Base-by-base conservation (phyloP, 2,329 filamentous ascomycete genomes). In the Parastagonospora nodorum region DNA sequence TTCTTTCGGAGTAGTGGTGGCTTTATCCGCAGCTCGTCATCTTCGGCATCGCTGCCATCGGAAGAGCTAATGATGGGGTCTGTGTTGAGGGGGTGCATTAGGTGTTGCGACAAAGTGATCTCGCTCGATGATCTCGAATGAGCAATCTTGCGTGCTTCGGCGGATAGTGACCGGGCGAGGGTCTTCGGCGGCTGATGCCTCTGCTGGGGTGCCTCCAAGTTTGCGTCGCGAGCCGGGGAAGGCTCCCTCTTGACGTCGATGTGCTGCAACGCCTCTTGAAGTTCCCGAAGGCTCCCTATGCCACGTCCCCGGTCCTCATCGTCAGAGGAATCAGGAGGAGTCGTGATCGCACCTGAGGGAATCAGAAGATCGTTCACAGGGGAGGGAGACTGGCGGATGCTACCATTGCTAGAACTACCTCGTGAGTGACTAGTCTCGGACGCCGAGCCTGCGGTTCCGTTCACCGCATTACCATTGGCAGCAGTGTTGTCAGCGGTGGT, bases 1-100 rank as follows among this genome's bases (percentile, higher is more conserved):
- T 99, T 99, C 80, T 99, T 99, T 66, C 94, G 87, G 9, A 99
- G 87, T 86, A 97, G 95, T 46, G 87, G 86, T n/a, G 92, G 92
- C 76, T 94, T 95, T 64, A 78, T 80, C 57, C 69, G 74, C 53
- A 82, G 64, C 48, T 78, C 87, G 77, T 73, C 85, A 76, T 67
- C 72, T 82, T 87, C 59, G 75, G 84, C 68, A 52, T 84, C 80
- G 61, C 80, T 81, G 39, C 82, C 82, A 31, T 75, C 74, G 9
- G 76, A 75, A 37, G 76, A 78, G 47, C 74, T 74, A 43, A 72
- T 69, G 46, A 75, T 66, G 12, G 75, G 74, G 61, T 81, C 58
- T 63, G 78, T 68, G 68, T 79, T 65, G 61, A 80, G 63, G 53
- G 66, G 74, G 61, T 66, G 75, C 48, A 68, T 55, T 41, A 53